These are phyloP conservation scores for Simmondsia chinensis DNA, from an alignment of 148 eudicot genomes.

Conservation along the genomic window DNA sequence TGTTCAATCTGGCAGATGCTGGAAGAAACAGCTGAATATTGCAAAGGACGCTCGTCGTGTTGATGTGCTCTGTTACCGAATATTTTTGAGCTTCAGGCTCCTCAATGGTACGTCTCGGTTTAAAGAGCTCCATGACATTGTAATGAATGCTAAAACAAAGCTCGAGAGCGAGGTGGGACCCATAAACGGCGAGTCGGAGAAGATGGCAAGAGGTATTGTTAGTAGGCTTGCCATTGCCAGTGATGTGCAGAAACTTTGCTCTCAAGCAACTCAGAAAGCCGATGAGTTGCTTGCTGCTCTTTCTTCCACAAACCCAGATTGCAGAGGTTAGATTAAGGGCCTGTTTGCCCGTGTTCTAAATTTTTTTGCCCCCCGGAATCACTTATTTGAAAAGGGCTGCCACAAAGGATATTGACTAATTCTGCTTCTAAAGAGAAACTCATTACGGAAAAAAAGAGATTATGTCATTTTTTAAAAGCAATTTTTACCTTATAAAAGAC, in stretches of 20 bases:
- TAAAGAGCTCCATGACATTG: slow-evolving; percentile 33
- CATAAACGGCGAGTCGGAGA: slow-evolving; percentile 36
- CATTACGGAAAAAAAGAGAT: no score
- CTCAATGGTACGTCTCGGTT: slow-evolving; percentile 46
- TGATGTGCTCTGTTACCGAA: slow-evolving; percentile 52
- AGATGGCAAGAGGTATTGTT: slow-evolving; percentile 57
- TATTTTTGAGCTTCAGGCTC: slow-evolving; percentile 48
- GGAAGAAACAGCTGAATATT: slow-evolving; percentile 51
- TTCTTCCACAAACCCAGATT: slow-evolving; percentile 19
- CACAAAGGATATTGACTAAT: no score
- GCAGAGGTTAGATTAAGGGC: slow-evolving; percentile 41
- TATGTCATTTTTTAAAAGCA: no score
- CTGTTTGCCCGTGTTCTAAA: no score
- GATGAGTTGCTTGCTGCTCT: slow-evolving; percentile 50
- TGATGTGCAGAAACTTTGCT: slow-evolving; percentile 55
- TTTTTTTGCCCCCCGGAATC: no score
- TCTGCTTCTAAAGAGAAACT: no score
- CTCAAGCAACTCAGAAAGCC: slow-evolving; percentile 66
- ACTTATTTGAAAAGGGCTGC: no score
- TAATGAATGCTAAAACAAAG: slow-evolving; percentile 40
- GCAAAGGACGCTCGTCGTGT: slow-evolving; percentile 66
- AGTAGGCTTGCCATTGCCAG: slow-evolving; percentile 57
- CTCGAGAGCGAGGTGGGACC: slow-evolving; percentile 64
- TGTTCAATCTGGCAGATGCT: no score
- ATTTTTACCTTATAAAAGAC: not conserved